Base-by-base conservation (phyloP, 1,284 basidiomycete genomes). In the Flammula alnicola region DNA sequence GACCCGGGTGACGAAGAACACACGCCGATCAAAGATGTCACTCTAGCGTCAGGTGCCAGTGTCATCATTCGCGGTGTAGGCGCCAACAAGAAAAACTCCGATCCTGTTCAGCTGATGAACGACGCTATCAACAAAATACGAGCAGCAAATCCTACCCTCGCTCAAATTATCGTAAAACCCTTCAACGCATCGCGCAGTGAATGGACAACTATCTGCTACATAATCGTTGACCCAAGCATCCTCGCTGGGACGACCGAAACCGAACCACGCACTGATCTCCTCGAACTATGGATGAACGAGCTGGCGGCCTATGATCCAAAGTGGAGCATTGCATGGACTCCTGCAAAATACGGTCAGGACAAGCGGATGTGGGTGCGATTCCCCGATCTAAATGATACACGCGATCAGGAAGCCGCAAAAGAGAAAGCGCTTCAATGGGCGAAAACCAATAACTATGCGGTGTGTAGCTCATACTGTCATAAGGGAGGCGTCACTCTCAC, bases 311-410 rank as follows among this genome's bases (percentile, higher is more conserved):
- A 26, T 12, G 22, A 47, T 22, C 10, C 29, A 20, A n/a, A 31
- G 3, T 54, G 49, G 52, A 39, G 51, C 5, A 35, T 51, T 1
- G 25, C 27, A 20, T 54, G 52, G 52, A 30, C 48, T 6, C 52
- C 52, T 2, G 5, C 32, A 16, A 41, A 20, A 2, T 30, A 20
- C n/a, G 52, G 52, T 16, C 11, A 31, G 4, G 52, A 51, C 39
- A 54, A 51, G 20, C 36, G 52, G 1, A 35, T 44, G 19, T 51
- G 48, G 49, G 11, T 54, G 1, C 43, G 49, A 8, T 54, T 54
- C 44, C 23, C 38, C 5, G 44, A 47, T 12, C 19, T 38, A 1
- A 39, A 26, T 4, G 33, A 32, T 25, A 14, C 23, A 4, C 11
- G 11, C 23, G 29, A 29, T 14, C 36, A 46, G 3, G 29, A 45